Evolutionary conservation across 805 yeast genomes (phyloP), one percentile per base, ranked within the genome.

Genomic region (Komagataella phaffii): DNA sequence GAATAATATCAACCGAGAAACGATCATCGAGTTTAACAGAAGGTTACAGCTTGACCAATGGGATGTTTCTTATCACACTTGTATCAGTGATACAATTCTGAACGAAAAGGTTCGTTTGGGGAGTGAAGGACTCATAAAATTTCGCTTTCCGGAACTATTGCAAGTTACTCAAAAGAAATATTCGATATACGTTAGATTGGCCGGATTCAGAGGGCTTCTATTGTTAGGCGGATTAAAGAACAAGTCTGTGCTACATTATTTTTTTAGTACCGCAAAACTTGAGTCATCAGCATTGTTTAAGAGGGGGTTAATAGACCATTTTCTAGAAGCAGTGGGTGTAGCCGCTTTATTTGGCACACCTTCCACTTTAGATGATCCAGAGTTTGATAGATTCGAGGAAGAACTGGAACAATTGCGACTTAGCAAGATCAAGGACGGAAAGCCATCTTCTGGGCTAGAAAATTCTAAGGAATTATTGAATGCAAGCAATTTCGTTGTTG

Each of bases 21-120:
- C 82, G 0, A 58, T 82, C 6, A 73, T 75, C 6, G 97, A 90
- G 60, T 70, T 93, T 48, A 79, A 82, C 52, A 74, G 97, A 53
- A 75, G 81, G 54, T 79, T 81, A 57, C 80, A 89, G 55, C 74
- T 93, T 67, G 98, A 91, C 60, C 81, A 77, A 46, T 88, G 95
- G 95, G 73, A 84, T 6, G 91, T 96, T 1, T 83, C 96, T 0
- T 80, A 77, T 55, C 83, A 80, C 50, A 63, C 75, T 53, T 55
- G 73, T 44, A 69, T 86, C 45, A 73, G 89, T 17, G 65, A 71
- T 24, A 68, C 78, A 4, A 78, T 89, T 24, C 57, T 89, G 19
- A 64, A 67, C 45, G 82, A 79, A 55, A 85, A 83, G 55, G 72
- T 85, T 46, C 64, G 70, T 44, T 66, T 93, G 46, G 80, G 84